Evolutionary conservation across 1,284 basidiomycete species (phyloP).

Genomic region (Cryptococcus hybrid): DNA sequence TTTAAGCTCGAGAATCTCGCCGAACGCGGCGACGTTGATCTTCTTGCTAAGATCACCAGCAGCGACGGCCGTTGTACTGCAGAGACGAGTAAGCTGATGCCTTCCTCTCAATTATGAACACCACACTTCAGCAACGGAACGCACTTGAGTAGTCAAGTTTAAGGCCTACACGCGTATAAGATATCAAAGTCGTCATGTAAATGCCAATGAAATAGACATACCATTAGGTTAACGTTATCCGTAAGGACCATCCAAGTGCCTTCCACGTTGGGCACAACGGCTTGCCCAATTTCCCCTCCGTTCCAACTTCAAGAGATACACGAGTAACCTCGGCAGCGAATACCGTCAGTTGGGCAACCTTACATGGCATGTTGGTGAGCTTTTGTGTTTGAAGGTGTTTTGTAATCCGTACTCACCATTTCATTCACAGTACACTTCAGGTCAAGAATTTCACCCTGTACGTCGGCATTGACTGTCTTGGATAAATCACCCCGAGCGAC

Average conservation of each 20-base stretch:
- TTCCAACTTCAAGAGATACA: conserved; percentile 88
- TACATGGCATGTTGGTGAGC: not conserved
- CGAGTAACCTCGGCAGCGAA: conserved; percentile 68
- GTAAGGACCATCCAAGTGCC: conserved; percentile 94
- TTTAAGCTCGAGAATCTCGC: conserved; percentile 93
- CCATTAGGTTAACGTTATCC: conserved; percentile 80
- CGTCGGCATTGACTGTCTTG: conserved; percentile 90
- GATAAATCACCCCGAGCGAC: conserved; percentile 89
- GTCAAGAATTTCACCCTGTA: conserved; percentile 95
- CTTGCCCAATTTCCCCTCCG: conserved; percentile 92
- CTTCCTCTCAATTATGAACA: not conserved
- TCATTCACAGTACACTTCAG: conserved; percentile 65
- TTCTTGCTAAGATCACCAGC: conserved; percentile 84
- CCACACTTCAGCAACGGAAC: conserved; percentile 86
- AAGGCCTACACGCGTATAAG: conserved; percentile 27
- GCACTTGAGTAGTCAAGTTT: conserved; percentile 94
- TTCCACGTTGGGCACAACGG: conserved; percentile 78
- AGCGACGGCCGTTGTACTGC: conserved; percentile 87
- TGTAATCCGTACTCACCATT: conserved; percentile 34
- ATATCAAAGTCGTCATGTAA: not conserved
- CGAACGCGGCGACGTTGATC: conserved; percentile 93
- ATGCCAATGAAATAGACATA: conserved; percentile 7
- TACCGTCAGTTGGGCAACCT: conserved; percentile 50
- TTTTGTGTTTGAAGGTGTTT: not conserved
- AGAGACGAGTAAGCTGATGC: not conserved